Percentiles rank a stretch among this genome's conserved stretches.
Evolutionary conservation across 2,329 filamentous ascomycete species (phyloP).

Genomic region (Ophiobolus disseminans): DNA sequence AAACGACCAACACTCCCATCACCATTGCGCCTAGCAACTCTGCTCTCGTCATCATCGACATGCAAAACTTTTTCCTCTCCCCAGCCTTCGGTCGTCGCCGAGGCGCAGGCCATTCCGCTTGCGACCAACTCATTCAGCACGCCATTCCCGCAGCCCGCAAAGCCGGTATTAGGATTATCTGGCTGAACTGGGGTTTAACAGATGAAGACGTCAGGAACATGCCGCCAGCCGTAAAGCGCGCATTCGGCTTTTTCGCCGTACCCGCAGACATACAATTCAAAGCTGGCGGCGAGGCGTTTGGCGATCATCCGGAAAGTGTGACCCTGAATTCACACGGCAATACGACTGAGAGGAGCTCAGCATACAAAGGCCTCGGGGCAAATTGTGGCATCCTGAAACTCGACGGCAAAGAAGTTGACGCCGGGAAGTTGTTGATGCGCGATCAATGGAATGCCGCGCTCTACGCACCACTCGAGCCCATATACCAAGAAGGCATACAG

Average conservation of each 20-base stretch:
- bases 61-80: constrained; percentile 55
- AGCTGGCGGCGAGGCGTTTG: constrained; percentile 7
- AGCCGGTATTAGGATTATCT: constrained; percentile 47
- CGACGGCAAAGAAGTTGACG: constrained; percentile 33
- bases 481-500: constrained; percentile 32
- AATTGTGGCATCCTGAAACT: constrained; percentile 28
- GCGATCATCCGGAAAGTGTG: constrained; percentile 14
- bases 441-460: constrained; percentile 52
- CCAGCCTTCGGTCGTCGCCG: constrained; percentile 27
- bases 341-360: not conserved
- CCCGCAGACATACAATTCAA: constrained; percentile 21
- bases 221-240: constrained; percentile 49
- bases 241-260: constrained; percentile 43
- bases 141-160: constrained; percentile 51
- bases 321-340: constrained; percentile 25
- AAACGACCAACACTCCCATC: constrained; percentile 36
- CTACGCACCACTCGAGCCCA: constrained; percentile 46
- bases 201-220: constrained; percentile 46
- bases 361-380: constrained; percentile 46
- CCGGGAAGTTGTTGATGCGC: constrained; percentile 49
- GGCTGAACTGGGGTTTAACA: constrained; percentile 53
- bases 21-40: constrained; percentile 47
- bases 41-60: constrained; percentile 52
- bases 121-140: constrained; percentile 38
- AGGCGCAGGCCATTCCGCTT: constrained; percentile 33